Percentiles rank a stretch among this genome's conserved stretches.
These are phyloP conservation scores for Ophiostoma australiae DNA, from an alignment of 2,329 filamentous ascomycete genomes.

Conservation along the genomic window DNA sequence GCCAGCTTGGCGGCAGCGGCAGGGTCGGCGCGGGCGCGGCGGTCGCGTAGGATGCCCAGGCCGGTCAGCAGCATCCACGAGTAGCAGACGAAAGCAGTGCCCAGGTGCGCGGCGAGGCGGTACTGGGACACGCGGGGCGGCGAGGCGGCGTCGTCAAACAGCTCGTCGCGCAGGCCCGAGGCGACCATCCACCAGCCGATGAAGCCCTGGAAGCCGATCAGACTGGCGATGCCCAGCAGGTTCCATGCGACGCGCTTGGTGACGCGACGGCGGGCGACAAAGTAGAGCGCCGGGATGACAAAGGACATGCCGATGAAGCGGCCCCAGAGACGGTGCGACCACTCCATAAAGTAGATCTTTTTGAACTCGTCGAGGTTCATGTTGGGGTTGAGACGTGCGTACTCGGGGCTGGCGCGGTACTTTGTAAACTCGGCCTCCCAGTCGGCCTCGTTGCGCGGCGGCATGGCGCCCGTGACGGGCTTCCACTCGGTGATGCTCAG, in stretches of 20 bases:
- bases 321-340: slow-evolving; percentile 92
- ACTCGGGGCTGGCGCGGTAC: slow-evolving; percentile 90
- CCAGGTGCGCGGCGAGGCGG: slow-evolving; percentile 81
- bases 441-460: slow-evolving; percentile 69
- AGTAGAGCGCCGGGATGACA: slow-evolving; percentile 81
- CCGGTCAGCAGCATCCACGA: slow-evolving; percentile 90
- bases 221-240: slow-evolving; percentile 73
- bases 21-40: slow-evolving; percentile 64
- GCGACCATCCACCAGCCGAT: slow-evolving; percentile 99
- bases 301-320: slow-evolving; percentile 87
- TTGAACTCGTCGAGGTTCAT: slow-evolving; percentile 96
- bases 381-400: slow-evolving; percentile 81
- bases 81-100: slow-evolving; percentile 88
- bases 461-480: slow-evolving; percentile 86
- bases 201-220: slow-evolving; percentile 92
- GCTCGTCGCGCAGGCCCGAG: slow-evolving; percentile 88
- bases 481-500: slow-evolving; percentile 99
- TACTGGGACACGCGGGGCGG: slow-evolving; percentile 95
- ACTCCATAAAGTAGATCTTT: slow-evolving; percentile 99
- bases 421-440: slow-evolving; percentile 93
- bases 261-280: slow-evolving; percentile 74
- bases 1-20: slow-evolving; percentile 57
- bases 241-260: slow-evolving; percentile 71
- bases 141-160: slow-evolving; percentile 85
- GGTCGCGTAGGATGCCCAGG: slow-evolving; percentile 74